These are phyloP conservation scores for Eutrema yunnanense DNA, from an alignment of 345 rosid genomes.

Conservation along the genomic window DNA sequence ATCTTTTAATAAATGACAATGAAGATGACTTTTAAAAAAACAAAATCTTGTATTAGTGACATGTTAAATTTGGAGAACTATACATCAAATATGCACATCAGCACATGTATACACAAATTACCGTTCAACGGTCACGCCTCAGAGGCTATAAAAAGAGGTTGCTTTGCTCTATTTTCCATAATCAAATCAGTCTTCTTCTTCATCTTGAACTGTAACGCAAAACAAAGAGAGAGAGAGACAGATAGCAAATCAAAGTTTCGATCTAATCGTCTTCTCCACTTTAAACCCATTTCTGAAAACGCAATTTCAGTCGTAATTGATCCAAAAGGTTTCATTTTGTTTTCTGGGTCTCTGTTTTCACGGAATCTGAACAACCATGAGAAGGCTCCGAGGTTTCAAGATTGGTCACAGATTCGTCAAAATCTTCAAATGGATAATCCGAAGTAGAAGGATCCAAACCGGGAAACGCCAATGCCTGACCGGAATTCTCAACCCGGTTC, in stretches of 20 bases:
- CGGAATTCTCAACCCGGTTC: constrained; percentile 25
- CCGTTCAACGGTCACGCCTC: constrained; percentile 28
- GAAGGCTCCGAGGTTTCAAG: constrained; percentile 44
- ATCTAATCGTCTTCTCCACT: not conserved
- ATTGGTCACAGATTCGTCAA: constrained; percentile 44
- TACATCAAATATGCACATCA: constrained; percentile 20
- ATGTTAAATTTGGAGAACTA: constrained; percentile 26
- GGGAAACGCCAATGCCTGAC: constrained; percentile 13
- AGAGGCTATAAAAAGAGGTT: constrained; percentile 21
- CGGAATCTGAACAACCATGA: constrained; percentile 29
- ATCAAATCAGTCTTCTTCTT: constrained; percentile 27
- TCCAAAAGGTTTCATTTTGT: not conserved
- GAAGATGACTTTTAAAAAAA: not conserved
- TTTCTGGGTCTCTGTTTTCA: constrained; percentile 11
- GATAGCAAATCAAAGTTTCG: not conserved
- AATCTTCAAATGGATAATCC: constrained; percentile 47
- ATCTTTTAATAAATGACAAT: not conserved
- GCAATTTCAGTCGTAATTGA: not conserved
- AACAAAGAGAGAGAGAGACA: not conserved
- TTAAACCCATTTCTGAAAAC: not conserved
- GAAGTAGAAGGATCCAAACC: constrained; percentile 28
- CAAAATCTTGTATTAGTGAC: not conserved
- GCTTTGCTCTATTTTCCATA: constrained; percentile 3
- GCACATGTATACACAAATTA: not conserved
- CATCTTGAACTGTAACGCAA: constrained; percentile 5